Percentiles rank a stretch among this genome's conserved stretches.
Evolutionary conservation across 202 grass and related monocot species (phyloP).

Genomic region (Schoenoplectus tabernaemontani): DNA sequence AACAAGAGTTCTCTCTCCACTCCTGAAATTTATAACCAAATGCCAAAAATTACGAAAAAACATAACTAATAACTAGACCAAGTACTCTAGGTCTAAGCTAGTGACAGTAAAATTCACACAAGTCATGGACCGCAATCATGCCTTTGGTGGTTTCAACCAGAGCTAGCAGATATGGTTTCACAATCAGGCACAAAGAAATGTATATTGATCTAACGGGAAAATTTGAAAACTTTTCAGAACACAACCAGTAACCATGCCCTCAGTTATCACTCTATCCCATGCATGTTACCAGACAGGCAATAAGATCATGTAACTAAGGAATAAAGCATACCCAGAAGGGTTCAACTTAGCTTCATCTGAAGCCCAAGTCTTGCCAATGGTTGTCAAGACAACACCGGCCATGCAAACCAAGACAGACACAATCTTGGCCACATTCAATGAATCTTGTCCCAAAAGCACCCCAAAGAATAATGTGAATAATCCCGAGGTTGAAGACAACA

Average conservation of each 20-base stretch:
- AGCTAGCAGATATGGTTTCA: background rate
- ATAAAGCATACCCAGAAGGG: slow-evolving; percentile 42
- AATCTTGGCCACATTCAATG: slow-evolving; percentile 74
- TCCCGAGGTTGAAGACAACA: slow-evolving; percentile 89
- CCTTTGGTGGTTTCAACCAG: background rate
- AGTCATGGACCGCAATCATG: background rate
- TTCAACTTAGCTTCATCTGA: slow-evolving; percentile 63
- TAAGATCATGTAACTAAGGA: background rate
- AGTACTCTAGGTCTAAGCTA: background rate
- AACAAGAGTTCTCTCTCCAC: slow-evolving; percentile 60
- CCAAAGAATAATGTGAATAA: slow-evolving; percentile 87
- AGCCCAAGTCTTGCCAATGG: slow-evolving; percentile 95
- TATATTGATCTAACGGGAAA: background rate
- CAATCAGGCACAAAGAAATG: background rate
- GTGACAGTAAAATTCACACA: background rate
- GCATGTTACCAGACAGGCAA: background rate
- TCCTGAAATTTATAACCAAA: slow-evolving; percentile 28
- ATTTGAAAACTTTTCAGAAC: background rate
- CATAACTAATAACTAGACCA: background rate
- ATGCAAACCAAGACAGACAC: slow-evolving; percentile 85
- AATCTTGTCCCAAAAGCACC: slow-evolving; percentile 82
- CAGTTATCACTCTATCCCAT: background rate
- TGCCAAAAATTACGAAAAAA: background rate
- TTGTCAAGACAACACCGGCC: slow-evolving; percentile 91
- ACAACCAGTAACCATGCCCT: background rate